Base-by-base conservation (phyloP, 1,284 basidiomycete genomes). In the Pseudozyma tsukubaensis region DNA sequence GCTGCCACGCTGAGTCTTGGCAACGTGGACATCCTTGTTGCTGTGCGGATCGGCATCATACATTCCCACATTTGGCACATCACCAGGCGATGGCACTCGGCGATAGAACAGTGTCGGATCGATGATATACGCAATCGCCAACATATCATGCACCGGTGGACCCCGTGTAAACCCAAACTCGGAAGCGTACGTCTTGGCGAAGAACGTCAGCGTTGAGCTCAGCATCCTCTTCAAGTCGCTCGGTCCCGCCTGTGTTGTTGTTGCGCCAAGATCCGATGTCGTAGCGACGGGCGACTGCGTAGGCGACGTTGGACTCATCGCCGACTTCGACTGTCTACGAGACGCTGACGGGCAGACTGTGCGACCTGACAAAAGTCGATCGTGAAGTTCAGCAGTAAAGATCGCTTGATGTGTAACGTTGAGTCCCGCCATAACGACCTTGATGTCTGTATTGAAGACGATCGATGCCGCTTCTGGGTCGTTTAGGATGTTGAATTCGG, bases 381-480 rank as follows among this genome's bases (percentile, higher is more conserved):
- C 66, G 59, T 76, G 76, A 1, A 73, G 66, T n/a, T 64, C 66
- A 36, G 70, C 68, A 4, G 67, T 72, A 47, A 79, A 79, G 51
- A 76, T 76, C 43, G 73, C 76, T 45, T 78, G 77, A 47, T 82
- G 80, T 4, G 80, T 81, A 5, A 82, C 76, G 43, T 82, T 81
- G 48, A 82, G 71, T 13, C 79, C 78, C 29, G 74, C 75, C 79
- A 81, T 81, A 54, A 78, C 75, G 18, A 78, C 73, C 24, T 72
- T 75, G 59, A 81, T 60, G 53, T 69, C 61, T 32, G 70, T 68
- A 61, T 79, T 62, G 55, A 75, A 80, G 39, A 81, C 72, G 52
- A 82, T 82, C 2, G 59, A 43, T 34, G 76, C 78, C 1, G 80
- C 78, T 59, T 82, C 79, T 9, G 80, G 80, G 53, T 82, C 80